phyloP scores from a whole-genome alignment of 345 rosid species.

The Psidium friedrichsthalianum region DNA sequence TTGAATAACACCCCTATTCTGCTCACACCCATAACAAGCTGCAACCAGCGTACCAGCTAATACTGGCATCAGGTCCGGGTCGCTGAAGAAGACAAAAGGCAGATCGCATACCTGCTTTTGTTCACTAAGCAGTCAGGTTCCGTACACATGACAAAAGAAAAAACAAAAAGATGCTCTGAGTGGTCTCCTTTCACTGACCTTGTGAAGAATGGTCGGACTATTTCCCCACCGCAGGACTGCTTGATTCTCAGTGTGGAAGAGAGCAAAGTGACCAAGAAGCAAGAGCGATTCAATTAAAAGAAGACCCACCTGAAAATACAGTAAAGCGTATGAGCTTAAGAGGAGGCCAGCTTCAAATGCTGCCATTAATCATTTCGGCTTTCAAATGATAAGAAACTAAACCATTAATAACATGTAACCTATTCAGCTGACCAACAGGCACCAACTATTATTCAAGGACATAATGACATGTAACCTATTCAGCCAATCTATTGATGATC shows the following conservation, averaged over 20 bases:
- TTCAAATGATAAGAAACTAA: neutral
- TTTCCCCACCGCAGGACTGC: constrained; percentile 80
- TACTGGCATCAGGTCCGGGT: constrained; percentile 59
- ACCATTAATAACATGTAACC: neutral
- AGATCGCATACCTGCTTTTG: constrained; percentile 62
- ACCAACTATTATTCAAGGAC: neutral
- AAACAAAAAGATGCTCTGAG: neutral
- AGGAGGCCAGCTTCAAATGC: neutral
- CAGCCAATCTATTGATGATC: neutral
- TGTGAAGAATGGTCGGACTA: constrained; percentile 72
- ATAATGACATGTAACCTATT: neutral
- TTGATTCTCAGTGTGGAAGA: constrained; percentile 63
- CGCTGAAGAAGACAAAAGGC: constrained; percentile 67
- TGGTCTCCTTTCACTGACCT: constrained; percentile 26
- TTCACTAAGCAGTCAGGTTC: constrained; percentile 1
- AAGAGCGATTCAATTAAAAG: constrained; percentile 54
- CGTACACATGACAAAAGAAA: neutral
- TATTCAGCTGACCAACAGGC: neutral
- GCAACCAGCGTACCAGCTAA: constrained; percentile 54
- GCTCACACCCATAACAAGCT: constrained; percentile 61
- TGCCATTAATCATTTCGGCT: neutral
- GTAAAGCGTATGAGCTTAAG: neutral
- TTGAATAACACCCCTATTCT: constrained; percentile 52
- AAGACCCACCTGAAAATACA: constrained; percentile 36
- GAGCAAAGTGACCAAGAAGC: constrained; percentile 59